Conservation (phyloP, 2,329 filamentous ascomycete genomes). For the Pyrenophora seminiperda region DNA sequence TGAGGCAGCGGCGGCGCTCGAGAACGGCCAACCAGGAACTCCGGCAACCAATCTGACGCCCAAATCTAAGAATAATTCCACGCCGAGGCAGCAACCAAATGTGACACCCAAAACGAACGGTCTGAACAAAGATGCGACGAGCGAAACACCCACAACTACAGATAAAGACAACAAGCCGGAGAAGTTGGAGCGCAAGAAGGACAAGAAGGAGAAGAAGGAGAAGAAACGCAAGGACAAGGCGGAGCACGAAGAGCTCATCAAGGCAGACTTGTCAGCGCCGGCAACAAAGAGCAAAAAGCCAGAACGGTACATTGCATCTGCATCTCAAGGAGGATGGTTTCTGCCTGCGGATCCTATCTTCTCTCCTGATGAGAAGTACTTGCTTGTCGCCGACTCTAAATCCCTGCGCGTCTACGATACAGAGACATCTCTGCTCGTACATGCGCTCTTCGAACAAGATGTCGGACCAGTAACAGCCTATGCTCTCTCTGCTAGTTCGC, state of each 20-base stretch:
- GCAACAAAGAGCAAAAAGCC: slow-evolving; percentile 26
- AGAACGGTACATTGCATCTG: slow-evolving; percentile 48
- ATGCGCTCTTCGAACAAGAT: slow-evolving; percentile 63
- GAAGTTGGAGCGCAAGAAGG: slow-evolving; percentile 17
- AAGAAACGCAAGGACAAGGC: slow-evolving; percentile 9
- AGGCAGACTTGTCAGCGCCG: neutral
- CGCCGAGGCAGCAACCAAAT: slow-evolving; percentile 17
- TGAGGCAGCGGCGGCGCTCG: slow-evolving; percentile 20
- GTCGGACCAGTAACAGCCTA: slow-evolving; percentile 56
- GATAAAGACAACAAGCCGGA: slow-evolving; percentile 15
- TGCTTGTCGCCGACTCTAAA: slow-evolving; percentile 76
- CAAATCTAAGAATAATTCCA: slow-evolving; percentile 19
- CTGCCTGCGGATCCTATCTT: slow-evolving; percentile 62
- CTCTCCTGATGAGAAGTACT: slow-evolving; percentile 61
- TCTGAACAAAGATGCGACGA: slow-evolving; percentile 13
- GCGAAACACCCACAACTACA: slow-evolving; percentile 11
- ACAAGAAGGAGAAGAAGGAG: slow-evolving; percentile 16
- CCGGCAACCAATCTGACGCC: slow-evolving; percentile 19
- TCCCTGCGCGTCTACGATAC: slow-evolving; percentile 82
- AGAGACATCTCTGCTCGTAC: slow-evolving; percentile 77
- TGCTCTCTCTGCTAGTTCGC: slow-evolving; percentile 57
- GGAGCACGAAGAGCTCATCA: slow-evolving; percentile 4
- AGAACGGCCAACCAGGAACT: slow-evolving; percentile 17
- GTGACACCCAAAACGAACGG: slow-evolving; percentile 18
- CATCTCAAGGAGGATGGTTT: slow-evolving; percentile 61